Conservation (phyloP, 108 stramenopile species). For the Conticribra guillardii region DNA sequence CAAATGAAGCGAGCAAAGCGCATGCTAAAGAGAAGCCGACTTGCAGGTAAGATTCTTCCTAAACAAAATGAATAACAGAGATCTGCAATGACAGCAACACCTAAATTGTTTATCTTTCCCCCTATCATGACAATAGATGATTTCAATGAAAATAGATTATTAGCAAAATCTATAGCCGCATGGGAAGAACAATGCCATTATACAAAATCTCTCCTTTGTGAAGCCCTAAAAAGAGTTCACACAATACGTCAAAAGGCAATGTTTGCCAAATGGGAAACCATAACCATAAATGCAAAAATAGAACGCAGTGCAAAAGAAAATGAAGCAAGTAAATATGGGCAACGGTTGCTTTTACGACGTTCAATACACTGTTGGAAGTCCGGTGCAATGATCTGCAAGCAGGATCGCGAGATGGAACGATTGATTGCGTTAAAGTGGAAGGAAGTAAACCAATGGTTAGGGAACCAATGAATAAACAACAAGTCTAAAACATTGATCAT, state of each 20-base stretch:
- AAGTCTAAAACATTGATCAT: not conserved
- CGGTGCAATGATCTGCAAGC: slow-evolving; percentile 4
- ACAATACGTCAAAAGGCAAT: not conserved
- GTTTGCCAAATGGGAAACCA: slow-evolving; percentile 14
- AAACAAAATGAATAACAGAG: not conserved
- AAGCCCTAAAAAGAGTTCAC: not conserved
- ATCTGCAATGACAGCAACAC: too few species aligned
- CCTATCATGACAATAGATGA: too few species aligned
- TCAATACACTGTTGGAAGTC: slow-evolving; percentile 25
- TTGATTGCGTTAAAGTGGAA: slow-evolving; percentile 28
- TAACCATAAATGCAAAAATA: not conserved
- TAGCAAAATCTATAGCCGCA: slow-evolving; percentile 35
- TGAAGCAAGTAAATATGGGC: not conserved
- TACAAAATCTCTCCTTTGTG: not conserved
- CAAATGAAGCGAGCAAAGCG: not conserved
- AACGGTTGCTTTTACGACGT: slow-evolving; percentile 6
- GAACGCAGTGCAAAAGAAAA: slow-evolving; percentile 4
- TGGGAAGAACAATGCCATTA: slow-evolving; percentile 24
- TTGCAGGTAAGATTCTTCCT: slow-evolving; percentile 25
- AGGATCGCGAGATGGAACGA: slow-evolving; percentile 20
- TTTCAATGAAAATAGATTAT: slow-evolving; percentile 25
- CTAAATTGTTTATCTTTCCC: too few species aligned
- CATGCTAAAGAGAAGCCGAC: slow-evolving; percentile 16
- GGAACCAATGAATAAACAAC: not conserved
- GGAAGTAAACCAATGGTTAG: slow-evolving; percentile 27